phyloP scores from a whole-genome alignment of 163 green algal species.

The Scenedesmus sp. region DNA sequence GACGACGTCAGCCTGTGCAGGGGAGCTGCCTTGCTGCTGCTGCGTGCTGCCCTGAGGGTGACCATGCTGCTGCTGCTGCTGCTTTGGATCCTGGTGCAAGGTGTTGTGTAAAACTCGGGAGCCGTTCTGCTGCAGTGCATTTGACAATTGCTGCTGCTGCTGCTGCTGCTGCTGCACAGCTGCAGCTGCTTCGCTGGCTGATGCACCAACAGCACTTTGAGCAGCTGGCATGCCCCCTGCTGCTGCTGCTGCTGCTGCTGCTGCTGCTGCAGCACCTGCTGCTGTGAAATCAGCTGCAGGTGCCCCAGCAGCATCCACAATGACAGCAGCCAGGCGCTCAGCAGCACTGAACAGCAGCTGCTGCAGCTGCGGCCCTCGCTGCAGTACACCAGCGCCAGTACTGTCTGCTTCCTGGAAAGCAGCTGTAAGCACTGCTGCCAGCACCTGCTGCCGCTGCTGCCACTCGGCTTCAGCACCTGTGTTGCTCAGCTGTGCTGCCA shows the following conservation, averaged over 20 bases:
- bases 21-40: neutral
- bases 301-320: conserved; percentile 1
- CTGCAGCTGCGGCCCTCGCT: conserved; percentile 11
- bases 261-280: neutral
- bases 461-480: neutral
- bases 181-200: neutral
- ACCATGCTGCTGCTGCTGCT: neutral
- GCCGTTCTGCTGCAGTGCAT: neutral
- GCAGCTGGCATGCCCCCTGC: neutral
- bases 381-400: neutral
- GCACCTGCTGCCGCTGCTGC: conserved; percentile 10
- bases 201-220: neutral
- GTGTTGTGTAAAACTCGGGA: too few species aligned
- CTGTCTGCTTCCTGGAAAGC: conserved; percentile 21
- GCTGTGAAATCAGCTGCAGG: neutral
- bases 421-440: conserved; percentile 15
- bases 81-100: neutral
- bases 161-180: neutral
- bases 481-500: neutral
- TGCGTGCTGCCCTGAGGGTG: neutral
- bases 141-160: neutral
- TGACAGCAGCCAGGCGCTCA: conserved; percentile 20
- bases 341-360: conserved; percentile 43
- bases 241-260: neutral
- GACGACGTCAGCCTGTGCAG: neutral